Percentiles rank a stretch among this genome's conserved stretches.
These are phyloP conservation scores for Dacryopinax primogenitus DNA, from an alignment of 768 basidiomycete species.

Conservation along the genomic window DNA sequence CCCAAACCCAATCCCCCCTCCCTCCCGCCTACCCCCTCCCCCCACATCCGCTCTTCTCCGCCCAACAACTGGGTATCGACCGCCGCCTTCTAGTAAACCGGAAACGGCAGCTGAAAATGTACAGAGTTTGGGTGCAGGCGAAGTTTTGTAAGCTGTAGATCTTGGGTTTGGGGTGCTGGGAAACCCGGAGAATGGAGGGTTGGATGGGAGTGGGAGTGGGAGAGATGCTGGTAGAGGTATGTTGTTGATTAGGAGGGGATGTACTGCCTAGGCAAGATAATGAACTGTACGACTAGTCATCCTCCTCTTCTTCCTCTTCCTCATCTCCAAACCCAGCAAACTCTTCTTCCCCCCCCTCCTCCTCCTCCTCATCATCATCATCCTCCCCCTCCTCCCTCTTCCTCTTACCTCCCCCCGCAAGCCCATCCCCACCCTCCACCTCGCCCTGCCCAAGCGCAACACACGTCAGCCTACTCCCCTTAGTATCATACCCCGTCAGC, in stretches of 20 bases:
- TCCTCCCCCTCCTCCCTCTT: slow-evolving; percentile 19
- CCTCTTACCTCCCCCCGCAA: slow-evolving; percentile 31
- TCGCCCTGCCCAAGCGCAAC: slow-evolving; percentile 43
- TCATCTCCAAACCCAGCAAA: slow-evolving; percentile 17
- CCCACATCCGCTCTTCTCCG: slow-evolving; percentile 54
- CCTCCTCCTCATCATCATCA: slow-evolving; percentile 25
- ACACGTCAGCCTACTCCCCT: slow-evolving; percentile 76
- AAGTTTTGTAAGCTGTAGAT: slow-evolving; percentile 46
- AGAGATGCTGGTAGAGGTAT: no score
- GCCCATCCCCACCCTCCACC: slow-evolving; percentile 20
- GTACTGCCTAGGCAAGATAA: not conserved
- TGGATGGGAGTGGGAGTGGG: not conserved
- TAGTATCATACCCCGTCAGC: slow-evolving; percentile 62
- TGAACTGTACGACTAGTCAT: no score
- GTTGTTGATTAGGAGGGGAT: no score
- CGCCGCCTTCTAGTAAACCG: slow-evolving; percentile 82
- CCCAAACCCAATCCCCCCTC: slow-evolving; percentile 16
- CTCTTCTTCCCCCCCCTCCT: slow-evolving; percentile 20
- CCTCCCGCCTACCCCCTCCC: slow-evolving; percentile 27
- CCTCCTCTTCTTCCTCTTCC: slow-evolving; percentile 4
- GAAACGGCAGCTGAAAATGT: slow-evolving; percentile 93
- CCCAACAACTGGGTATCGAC: slow-evolving; percentile 81
- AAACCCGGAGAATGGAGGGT: no score
- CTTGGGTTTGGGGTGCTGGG: not conserved
- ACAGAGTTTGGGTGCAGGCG: slow-evolving; percentile 88